phyloP scores from a whole-genome alignment of 352 stramenopile genomes.

The Saprolegnia diclina region DNA sequence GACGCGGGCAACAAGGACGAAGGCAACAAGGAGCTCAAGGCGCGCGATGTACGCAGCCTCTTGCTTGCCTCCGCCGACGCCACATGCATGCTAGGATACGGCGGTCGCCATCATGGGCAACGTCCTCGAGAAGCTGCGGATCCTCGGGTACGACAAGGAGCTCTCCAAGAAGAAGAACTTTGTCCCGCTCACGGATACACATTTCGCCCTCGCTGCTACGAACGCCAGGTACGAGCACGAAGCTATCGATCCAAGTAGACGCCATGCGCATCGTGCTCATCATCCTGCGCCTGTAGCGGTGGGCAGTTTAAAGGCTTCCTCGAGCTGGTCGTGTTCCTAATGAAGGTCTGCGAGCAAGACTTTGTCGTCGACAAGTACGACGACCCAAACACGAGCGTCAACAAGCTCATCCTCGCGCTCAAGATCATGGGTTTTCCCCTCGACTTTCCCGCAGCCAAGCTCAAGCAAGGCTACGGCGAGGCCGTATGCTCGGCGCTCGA shows the following conservation, averaged over 20 bases:
- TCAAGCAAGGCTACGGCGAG: conserved; percentile 73
- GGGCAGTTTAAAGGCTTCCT: conserved; percentile 78
- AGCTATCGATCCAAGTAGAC: no score
- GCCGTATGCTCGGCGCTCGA: conserved; percentile 63
- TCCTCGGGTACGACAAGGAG: conserved; percentile 73
- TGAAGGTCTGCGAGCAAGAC: conserved; percentile 72
- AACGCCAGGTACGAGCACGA: conserved; percentile 43
- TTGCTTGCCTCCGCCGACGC: neutral
- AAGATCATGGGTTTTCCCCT: conserved; percentile 78
- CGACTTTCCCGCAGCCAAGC: conserved; percentile 71
- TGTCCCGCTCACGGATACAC: conserved; percentile 56
- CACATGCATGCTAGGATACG: conserved; percentile 42
- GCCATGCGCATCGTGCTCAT: neutral
- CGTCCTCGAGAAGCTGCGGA: conserved; percentile 75
- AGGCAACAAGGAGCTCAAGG: conserved; percentile 19
- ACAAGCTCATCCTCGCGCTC: conserved; percentile 80
- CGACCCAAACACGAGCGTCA: conserved; percentile 80
- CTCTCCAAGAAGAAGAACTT: conserved; percentile 72
- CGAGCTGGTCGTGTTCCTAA: conserved; percentile 60
- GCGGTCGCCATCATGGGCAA: conserved; percentile 77
- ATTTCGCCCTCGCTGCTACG: conserved; percentile 54
- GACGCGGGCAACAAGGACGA: conserved; percentile 21
- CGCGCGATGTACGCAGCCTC: conserved; percentile 3
- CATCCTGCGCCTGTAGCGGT: conserved; percentile 26
- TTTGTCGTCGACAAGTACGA: conserved; percentile 85